A percentile compares a stretch with the other conserved stretches of the same genome.
These are phyloP conservation scores for Botrytis pseudocinerea DNA, from an alignment of 2,329 filamentous ascomycete genomes.

Conservation along the genomic window DNA sequence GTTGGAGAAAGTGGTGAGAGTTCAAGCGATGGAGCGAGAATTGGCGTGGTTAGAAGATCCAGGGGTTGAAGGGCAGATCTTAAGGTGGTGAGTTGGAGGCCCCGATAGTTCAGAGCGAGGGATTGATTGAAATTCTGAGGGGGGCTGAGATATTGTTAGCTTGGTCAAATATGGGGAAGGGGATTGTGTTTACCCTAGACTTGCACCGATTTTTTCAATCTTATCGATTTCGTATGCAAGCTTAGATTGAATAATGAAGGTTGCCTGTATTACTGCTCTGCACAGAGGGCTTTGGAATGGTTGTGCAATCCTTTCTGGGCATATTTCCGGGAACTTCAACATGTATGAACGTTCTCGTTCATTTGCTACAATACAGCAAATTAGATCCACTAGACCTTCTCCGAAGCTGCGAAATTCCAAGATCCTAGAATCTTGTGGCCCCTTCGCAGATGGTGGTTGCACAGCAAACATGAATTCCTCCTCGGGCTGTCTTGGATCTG, in stretches of 20 bases:
- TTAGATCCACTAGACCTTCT: conserved; percentile 35
- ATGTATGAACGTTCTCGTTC: conserved; percentile 30
- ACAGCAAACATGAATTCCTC: conserved; percentile 37
- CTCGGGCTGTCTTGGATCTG: conserved; percentile 19
- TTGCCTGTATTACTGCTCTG: conserved; percentile 28
- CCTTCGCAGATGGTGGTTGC: background rate
- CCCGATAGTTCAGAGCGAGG: conserved; percentile 34
- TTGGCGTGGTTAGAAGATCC: conserved; percentile 8
- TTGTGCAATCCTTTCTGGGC: conserved; percentile 27
- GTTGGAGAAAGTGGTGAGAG: background rate
- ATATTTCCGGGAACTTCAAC: conserved; percentile 10
- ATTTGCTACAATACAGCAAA: conserved; percentile 38
- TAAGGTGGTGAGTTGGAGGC: conserved; percentile 30
- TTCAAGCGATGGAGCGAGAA: conserved; percentile 2
- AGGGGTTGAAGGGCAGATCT: conserved; percentile 23
- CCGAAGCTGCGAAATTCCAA: conserved; percentile 30
- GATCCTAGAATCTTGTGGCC: conserved; percentile 1
- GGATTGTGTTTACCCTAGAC: conserved; percentile 22
- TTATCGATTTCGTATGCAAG: conserved; percentile 28
- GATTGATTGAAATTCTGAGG: conserved; percentile 34
- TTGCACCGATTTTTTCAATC: conserved; percentile 24
- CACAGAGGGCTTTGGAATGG: conserved; percentile 28
- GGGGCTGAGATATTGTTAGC: conserved; percentile 25
- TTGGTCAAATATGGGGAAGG: background rate
- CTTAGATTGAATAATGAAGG: conserved; percentile 30